Evolutionary conservation across 2,329 filamentous ascomycete species (phyloP).

Genomic region (Trichoderma harzianum): DNA sequence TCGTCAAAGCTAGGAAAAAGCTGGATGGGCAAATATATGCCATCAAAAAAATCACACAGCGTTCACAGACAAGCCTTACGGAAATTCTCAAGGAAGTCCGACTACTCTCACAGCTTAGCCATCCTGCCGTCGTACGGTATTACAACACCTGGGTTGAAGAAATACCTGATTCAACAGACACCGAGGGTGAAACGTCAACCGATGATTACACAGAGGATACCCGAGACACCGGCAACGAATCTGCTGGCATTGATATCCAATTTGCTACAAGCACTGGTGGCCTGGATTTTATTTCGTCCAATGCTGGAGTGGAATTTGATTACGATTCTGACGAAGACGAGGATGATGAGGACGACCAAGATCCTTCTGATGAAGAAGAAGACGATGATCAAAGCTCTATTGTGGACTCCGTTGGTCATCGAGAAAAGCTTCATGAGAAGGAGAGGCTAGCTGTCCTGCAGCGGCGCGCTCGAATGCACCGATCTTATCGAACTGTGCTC

Average conservation of each 20-base stretch:
- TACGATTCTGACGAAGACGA: conserved; percentile 52
- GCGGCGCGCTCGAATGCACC: conserved; percentile 40
- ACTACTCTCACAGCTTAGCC: conserved; percentile 85
- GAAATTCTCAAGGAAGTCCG: conserved; percentile 84
- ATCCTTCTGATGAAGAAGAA: conserved; percentile 46
- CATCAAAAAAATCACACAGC: conserved; percentile 91
- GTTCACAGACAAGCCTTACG: conserved; percentile 72
- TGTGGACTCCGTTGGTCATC: conserved; percentile 31
- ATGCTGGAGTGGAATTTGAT: conserved; percentile 74
- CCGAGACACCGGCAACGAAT: conserved; percentile 32
- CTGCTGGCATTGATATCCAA: conserved; percentile 46
- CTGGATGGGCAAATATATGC: conserved; percentile 92
- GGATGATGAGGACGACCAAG: conserved; percentile 45
- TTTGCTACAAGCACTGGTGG: conserved; percentile 73
- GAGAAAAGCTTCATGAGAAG: conserved; percentile 30
- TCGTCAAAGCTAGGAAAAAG: conserved; percentile 92
- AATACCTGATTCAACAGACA: conserved; percentile 49
- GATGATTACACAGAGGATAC: conserved; percentile 43
- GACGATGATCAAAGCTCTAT: conserved; percentile 43
- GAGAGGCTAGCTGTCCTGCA: conserved; percentile 30
- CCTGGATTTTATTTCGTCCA: conserved; percentile 90
- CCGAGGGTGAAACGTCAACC: conserved; percentile 55
- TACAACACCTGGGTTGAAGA: conserved; percentile 95
- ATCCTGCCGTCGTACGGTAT: conserved; percentile 82
- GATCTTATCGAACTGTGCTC: conserved; percentile 66